These are phyloP conservation scores for Emergomyces pasteurianus DNA, from an alignment of 2,329 filamentous ascomycete species.

Conservation along the genomic window DNA sequence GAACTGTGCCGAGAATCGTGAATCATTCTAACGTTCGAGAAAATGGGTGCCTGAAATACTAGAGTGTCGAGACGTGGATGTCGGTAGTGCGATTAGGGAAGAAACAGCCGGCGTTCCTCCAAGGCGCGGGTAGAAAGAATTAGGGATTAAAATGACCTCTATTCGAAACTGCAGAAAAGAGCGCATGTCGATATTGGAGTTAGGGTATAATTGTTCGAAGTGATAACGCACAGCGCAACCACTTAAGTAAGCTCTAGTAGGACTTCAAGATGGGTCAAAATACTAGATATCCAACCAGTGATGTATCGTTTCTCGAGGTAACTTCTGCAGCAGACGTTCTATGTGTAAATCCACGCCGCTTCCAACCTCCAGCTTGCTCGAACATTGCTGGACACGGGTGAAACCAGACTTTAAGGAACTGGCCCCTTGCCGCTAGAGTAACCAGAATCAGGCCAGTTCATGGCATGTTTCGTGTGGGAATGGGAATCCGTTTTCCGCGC, in stretches of 20 bases:
- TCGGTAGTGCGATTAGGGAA: neutral
- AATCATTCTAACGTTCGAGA: neutral
- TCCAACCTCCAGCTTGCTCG: neutral
- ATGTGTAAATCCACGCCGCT: neutral
- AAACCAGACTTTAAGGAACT: conserved; percentile 6
- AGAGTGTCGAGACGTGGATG: neutral
- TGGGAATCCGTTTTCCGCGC: conserved; percentile 10
- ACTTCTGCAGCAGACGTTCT: neutral
- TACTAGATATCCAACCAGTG: neutral
- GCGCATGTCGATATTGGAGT: neutral
- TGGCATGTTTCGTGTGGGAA: conserved; percentile 6
- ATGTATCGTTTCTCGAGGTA: neutral
- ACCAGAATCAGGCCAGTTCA: conserved; percentile 20
- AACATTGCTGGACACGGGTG: neutral
- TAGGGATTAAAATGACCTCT: neutral
- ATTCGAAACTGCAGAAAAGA: neutral
- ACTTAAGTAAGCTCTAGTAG: neutral
- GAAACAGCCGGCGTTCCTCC: neutral
- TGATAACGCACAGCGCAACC: neutral
- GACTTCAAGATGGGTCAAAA: neutral
- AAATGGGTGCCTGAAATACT: neutral
- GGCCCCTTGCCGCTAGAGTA: conserved; percentile 20
- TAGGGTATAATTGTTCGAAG: neutral
- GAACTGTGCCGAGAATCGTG: neutral
- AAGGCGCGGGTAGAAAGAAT: neutral